Evolutionary conservation across 495 filamentous ascomycete genomes (phyloP), one percentile per base, ranked within the genome.

Genomic region (Amorphotheca resinae): DNA sequence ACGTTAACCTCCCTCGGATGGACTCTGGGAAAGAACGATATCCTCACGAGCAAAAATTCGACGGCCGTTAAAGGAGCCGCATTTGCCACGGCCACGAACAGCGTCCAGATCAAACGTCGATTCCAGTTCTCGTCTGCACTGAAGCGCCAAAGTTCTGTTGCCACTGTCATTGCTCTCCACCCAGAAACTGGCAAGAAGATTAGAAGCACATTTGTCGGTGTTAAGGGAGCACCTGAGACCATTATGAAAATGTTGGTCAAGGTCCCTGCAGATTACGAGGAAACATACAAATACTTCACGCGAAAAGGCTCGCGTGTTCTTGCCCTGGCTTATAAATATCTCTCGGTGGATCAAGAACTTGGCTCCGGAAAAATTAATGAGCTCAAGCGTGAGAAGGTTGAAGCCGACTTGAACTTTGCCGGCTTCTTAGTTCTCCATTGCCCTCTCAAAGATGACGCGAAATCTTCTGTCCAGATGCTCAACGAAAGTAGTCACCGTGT

Each of bases 401-500:
- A 99, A 59, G 74, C 77, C 39, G 76, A 78, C 16, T 63, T 99
- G 39, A 74, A 66, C 18, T 99, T 96, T 59, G 93, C 89, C 47
- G 91, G 91, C 37, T 99, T 99, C 64, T 66, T 99, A 52, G 85
- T 99, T 38, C 68, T 99, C 22, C 89, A 95, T 55, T 93, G 85
- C 56, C 91, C 91, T 15, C 67, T 99, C 23, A 99, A 99, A 67
- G 88, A 95, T 14, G 91, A 99, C 61, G 91, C 91, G 16, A 85
- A 87, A 64, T 80, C 85, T 54, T 72, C 91, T 15, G 86, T 96
- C 22, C 84, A 79, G 34, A 96, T 99, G 91, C 72, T 99, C 44
- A 99, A 95, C 57, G 93, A 96, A 65, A 95, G 89, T 62, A 94
- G 86, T 63, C 91, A 99, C 65, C 86, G 91, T 50, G 85, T 93